phyloP scores from a whole-genome alignment of 2,329 filamentous ascomycete genomes.

The Trichoderma hamatum region DNA sequence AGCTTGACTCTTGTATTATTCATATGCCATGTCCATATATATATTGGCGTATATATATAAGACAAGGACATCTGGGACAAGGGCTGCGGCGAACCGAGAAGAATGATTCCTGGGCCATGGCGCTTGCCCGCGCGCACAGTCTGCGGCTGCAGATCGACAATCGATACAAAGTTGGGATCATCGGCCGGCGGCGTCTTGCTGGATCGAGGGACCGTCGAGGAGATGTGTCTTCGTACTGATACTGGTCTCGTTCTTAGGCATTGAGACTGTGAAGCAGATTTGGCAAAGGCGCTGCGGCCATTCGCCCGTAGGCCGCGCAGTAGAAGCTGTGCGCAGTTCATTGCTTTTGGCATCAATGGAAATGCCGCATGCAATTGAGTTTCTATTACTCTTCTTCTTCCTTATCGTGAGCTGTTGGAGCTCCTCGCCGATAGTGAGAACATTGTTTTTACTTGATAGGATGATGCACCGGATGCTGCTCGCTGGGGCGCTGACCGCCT shows the following conservation, averaged over 20 bases:
- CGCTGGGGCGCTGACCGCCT: constrained; percentile 25
- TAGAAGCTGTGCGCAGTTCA: constrained; percentile 37
- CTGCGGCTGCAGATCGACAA: constrained; percentile 82
- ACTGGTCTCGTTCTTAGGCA: constrained; percentile 14
- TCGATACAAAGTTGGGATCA: constrained; percentile 77
- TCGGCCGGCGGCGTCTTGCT: constrained; percentile 61
- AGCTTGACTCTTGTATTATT: neutral
- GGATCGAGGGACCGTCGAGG: constrained; percentile 30
- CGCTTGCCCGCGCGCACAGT: constrained; percentile 73
- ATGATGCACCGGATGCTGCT: neutral
- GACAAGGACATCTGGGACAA: neutral
- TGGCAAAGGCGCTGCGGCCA: neutral
- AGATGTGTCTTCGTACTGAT: constrained; percentile 26
- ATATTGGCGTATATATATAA: neutral
- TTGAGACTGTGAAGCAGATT: neutral
- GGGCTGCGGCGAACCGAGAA: constrained; percentile 61
- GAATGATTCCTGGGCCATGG: constrained; percentile 79
- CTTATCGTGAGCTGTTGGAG: neutral
- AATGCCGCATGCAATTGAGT: neutral
- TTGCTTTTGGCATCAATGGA: constrained; percentile 7
- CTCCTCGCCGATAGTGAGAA: neutral
- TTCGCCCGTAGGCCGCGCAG: constrained; percentile 34
- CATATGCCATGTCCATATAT: neutral
- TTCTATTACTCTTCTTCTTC: too few relatives aligned
- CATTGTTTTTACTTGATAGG: neutral